These are phyloP conservation scores for Yamadazyma sp. DNA, from an alignment of 805 yeast species.

Conservation along the genomic window DNA sequence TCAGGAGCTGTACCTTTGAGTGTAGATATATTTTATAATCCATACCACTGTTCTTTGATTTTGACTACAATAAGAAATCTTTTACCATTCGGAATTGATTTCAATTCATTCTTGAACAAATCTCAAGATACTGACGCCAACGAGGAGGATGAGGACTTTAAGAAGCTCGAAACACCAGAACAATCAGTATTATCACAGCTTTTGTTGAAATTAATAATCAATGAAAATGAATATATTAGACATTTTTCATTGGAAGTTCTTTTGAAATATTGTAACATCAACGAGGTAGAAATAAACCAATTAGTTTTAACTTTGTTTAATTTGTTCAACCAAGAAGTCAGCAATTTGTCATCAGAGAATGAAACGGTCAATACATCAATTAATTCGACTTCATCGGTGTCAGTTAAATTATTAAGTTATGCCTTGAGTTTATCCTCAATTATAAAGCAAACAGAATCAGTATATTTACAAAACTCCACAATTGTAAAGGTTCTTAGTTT, in stretches of 20 bases:
- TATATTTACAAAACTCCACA: constrained; percentile 36
- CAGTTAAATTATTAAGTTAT: constrained; percentile 27
- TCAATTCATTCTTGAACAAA: constrained; percentile 19
- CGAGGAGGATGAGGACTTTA: constrained; percentile 12
- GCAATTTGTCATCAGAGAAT: constrained; percentile 5
- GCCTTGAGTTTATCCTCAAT: constrained; percentile 35
- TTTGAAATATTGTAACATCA: constrained; percentile 25
- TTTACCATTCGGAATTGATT: constrained; percentile 35
- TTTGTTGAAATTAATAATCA: constrained; percentile 30
- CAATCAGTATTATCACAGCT: constrained; percentile 27
- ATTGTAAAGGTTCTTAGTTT: constrained; percentile 41
- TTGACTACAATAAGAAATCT: constrained; percentile 28
- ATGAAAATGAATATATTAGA: constrained; percentile 31
- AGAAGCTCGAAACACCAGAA: constrained; percentile 18
- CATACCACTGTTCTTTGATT: constrained; percentile 31
- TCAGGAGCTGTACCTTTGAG: background rate
- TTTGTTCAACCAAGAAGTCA: constrained; percentile 20
- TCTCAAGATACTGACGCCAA: constrained; percentile 3
- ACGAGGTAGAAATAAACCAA: constrained; percentile 34
- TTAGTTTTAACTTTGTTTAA: constrained; percentile 30
- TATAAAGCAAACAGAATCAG: constrained; percentile 33
- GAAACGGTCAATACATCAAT: constrained; percentile 7
- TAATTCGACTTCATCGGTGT: constrained; percentile 9
- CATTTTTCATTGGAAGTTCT: constrained; percentile 33
- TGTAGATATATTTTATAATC: constrained; percentile 27